Percentiles rank a stretch among this genome's conserved stretches.
Evolutionary conservation across 805 yeast species (phyloP).

Genomic region (Starmerella sirachaensis): DNA sequence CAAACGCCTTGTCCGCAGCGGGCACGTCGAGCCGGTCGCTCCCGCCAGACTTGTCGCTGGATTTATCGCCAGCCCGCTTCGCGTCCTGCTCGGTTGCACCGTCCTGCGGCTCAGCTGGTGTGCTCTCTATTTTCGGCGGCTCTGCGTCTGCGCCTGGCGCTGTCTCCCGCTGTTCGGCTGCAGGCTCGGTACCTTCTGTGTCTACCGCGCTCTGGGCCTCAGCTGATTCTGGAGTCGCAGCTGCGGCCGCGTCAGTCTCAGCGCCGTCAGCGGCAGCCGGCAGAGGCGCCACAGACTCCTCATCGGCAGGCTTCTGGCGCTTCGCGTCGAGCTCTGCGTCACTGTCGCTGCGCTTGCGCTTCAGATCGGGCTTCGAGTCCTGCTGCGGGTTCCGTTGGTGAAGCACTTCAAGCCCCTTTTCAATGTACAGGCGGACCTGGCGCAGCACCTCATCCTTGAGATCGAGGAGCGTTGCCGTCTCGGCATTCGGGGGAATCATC

Average conservation of each 20-base stretch:
- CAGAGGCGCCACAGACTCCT: background rate
- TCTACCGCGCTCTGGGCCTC: too few species aligned
- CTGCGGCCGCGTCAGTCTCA: background rate
- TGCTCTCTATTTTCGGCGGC: too few species aligned
- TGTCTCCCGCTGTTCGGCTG: too few species aligned
- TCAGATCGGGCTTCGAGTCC: background rate
- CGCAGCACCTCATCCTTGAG: constrained; percentile 9
- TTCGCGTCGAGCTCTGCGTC: background rate
- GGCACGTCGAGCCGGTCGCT: too few species aligned
- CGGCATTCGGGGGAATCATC: constrained; percentile 1
- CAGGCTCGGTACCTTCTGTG: too few species aligned
- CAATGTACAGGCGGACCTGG: constrained; percentile 10
- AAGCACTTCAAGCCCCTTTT: constrained; percentile 7
- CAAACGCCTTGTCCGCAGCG: too few species aligned
- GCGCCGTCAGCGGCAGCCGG: background rate
- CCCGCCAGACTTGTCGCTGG: too few species aligned
- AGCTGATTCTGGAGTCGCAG: too few species aligned
- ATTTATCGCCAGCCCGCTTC: too few species aligned
- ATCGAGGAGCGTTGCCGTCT: constrained; percentile 1
- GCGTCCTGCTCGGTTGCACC: too few species aligned
- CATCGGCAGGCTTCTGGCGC: background rate
- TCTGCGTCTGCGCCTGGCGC: too few species aligned
- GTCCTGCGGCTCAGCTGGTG: too few species aligned
- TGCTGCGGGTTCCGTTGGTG: background rate
- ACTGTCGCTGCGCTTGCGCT: background rate